These are phyloP conservation scores for Candida stauntonica DNA, from an alignment of 805 yeast genomes.

Conservation along the genomic window DNA sequence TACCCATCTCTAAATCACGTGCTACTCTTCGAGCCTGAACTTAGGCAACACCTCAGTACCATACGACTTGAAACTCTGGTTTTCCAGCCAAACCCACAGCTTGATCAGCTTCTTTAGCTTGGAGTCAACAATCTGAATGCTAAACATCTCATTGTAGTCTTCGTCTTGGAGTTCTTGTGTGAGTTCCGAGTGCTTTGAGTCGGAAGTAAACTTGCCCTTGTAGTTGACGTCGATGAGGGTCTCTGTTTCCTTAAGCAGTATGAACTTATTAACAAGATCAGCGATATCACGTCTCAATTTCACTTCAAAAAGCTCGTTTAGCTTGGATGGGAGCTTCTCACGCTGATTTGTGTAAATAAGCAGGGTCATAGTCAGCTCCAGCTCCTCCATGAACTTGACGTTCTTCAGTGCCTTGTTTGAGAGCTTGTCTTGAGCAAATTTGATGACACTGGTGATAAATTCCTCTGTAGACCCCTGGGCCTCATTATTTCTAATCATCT, in stretches of 20 bases:
- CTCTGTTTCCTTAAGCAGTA: constrained; percentile 32
- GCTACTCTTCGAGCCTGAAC: constrained; percentile 30
- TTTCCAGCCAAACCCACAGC: constrained; percentile 64
- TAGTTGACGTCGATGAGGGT: constrained; percentile 14
- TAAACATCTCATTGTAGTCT: constrained; percentile 5
- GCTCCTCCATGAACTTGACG: constrained; percentile 56
- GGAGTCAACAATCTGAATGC: constrained; percentile 17
- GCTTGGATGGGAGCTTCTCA: constrained; percentile 44
- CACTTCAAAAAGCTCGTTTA: constrained; percentile 53
- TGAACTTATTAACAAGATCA: constrained; percentile 62
- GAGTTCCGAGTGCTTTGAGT: neutral
- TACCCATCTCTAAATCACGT: too few species aligned
- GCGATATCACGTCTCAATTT: constrained; percentile 64
- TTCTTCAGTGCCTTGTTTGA: constrained; percentile 59
- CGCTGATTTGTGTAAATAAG: constrained; percentile 43
- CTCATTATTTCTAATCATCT: constrained; percentile 49
- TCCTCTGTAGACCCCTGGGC: constrained; percentile 34
- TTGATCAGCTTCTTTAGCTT: constrained; percentile 51
- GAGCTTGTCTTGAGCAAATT: constrained; percentile 58
- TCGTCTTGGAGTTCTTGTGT: constrained; percentile 7
- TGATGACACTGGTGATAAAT: constrained; percentile 50
- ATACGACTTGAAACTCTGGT: constrained; percentile 26
- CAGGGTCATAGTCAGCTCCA: constrained; percentile 82
- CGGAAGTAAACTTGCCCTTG: neutral
- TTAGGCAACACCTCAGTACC: constrained; percentile 2